phyloP scores from a whole-genome alignment of 441 rosid genomes.

The Populus hybrid region DNA sequence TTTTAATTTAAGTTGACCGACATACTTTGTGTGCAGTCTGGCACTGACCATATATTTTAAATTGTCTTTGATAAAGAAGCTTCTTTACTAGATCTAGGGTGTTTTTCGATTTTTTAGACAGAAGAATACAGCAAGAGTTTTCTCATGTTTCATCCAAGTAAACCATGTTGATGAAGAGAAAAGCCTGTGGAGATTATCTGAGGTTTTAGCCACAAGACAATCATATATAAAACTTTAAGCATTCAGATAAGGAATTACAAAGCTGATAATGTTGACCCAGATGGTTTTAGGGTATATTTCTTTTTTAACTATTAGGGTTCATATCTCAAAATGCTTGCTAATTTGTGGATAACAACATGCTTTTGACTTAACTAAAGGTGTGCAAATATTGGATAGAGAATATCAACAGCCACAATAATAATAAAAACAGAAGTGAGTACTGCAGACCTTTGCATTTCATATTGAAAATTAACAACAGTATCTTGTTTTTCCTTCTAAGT shows the following conservation, averaged over 20 bases:
- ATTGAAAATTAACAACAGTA: no score
- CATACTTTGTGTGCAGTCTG: neutral
- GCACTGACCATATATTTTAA: neutral
- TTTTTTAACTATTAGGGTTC: neutral
- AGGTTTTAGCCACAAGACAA: neutral
- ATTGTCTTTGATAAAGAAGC: neutral
- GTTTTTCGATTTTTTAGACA: neutral
- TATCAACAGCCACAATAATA: no score
- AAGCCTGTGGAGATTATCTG: neutral
- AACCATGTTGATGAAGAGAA: neutral
- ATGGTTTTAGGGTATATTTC: neutral
- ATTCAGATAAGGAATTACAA: neutral
- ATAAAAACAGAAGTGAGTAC: neutral
- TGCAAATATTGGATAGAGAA: neutral
- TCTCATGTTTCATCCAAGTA: neutral
- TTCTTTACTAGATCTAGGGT: neutral
- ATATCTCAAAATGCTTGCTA: neutral
- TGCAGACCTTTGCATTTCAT: neutral
- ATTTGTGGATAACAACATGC: neutral
- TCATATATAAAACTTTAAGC: neutral
- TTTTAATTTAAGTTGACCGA: constrained; percentile 6
- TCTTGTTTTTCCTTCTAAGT: neutral
- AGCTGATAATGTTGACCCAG: neutral
- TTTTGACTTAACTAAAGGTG: neutral
- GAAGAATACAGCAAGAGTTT: neutral